Conservation (phyloP, 805 yeast species). For the Lachancea quebecensis region DNA sequence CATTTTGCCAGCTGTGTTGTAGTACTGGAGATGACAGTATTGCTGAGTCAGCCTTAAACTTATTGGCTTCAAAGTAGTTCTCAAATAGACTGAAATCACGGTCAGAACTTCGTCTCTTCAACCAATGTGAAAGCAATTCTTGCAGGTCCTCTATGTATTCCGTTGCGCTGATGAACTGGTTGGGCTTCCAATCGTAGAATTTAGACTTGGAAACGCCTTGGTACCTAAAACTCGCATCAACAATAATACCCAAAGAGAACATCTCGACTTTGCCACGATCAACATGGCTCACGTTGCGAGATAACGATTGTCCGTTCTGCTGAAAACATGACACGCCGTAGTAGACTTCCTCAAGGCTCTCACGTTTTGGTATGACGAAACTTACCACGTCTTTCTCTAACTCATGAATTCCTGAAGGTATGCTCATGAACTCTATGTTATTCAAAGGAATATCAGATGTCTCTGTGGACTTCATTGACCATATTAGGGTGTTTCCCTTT, state of each 20-base stretch:
- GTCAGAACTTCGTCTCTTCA: constrained; percentile 6
- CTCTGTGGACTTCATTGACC: constrained; percentile 18
- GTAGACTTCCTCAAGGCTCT: constrained; percentile 13
- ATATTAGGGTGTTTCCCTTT: constrained; percentile 26
- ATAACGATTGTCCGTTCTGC: constrained; percentile 35
- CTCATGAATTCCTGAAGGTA: constrained; percentile 65
- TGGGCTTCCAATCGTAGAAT: constrained; percentile 14
- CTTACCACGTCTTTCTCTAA: constrained; percentile 44
- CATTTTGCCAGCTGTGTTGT: constrained; percentile 11
- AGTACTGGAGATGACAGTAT: constrained; percentile 13
- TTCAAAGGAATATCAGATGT: constrained; percentile 22
- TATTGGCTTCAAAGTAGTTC: constrained; percentile 11
- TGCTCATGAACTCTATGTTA: constrained; percentile 53
- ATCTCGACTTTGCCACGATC: constrained; percentile 45
- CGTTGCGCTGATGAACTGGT: constrained; percentile 15
- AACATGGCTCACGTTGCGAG: constrained; percentile 13
- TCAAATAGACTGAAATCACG: constrained; percentile 14
- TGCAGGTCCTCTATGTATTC: constrained; percentile 19
- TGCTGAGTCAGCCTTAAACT: constrained; percentile 8
- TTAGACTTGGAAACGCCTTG: constrained; percentile 5
- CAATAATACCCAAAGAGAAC: constrained; percentile 58
- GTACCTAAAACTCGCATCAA: constrained; percentile 34
- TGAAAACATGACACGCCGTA: constrained; percentile 48
- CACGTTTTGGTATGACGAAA: constrained; percentile 37
- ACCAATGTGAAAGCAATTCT: constrained; percentile 20